phyloP scores from a whole-genome alignment of 176 grass and related monocot genomes.

The Raddia distichophylla region DNA sequence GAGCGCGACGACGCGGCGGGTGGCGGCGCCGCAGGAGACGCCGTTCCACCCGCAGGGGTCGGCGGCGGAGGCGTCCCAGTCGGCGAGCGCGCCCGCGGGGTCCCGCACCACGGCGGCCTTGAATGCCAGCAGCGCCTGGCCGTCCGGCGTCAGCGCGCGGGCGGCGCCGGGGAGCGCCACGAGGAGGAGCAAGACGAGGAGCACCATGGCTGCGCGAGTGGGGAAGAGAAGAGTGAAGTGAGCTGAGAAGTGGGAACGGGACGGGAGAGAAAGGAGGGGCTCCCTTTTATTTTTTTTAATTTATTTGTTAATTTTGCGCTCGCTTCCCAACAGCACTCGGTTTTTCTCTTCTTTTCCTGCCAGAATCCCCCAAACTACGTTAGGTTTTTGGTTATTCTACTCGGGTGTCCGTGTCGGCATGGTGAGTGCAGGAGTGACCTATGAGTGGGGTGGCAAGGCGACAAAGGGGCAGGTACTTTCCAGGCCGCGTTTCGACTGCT shows the following conservation, averaged over 20 bases:
- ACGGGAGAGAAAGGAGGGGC: no score
- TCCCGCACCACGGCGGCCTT: slow-evolving; percentile 65
- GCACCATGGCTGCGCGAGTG: background rate
- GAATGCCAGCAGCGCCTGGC: slow-evolving; percentile 76
- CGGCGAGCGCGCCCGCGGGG: slow-evolving; percentile 56
- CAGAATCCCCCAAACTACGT: slow-evolving; percentile 24
- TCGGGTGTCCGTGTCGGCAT: background rate
- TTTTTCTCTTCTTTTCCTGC: background rate
- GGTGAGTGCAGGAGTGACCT: background rate
- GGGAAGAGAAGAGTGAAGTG: no score
- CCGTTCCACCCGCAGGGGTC: slow-evolving; percentile 94
- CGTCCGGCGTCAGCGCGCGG: slow-evolving; percentile 57
- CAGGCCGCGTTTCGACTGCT: no score
- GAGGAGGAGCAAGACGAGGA: slow-evolving; percentile 7
- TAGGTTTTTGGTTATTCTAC: background rate
- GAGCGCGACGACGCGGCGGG: slow-evolving; percentile 59
- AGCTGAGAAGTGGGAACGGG: no score
- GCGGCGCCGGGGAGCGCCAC: slow-evolving; percentile 11
- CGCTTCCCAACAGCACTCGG: background rate
- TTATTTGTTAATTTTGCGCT: no score
- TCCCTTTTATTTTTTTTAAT: no score
- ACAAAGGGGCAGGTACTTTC: background rate
- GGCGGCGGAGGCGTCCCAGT: slow-evolving; percentile 65
- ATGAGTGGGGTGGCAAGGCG: background rate
- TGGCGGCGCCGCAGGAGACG: slow-evolving; percentile 45